Base-by-base conservation (phyloP, 257 asterid genomes). In the Nicotiana otophora region DNA sequence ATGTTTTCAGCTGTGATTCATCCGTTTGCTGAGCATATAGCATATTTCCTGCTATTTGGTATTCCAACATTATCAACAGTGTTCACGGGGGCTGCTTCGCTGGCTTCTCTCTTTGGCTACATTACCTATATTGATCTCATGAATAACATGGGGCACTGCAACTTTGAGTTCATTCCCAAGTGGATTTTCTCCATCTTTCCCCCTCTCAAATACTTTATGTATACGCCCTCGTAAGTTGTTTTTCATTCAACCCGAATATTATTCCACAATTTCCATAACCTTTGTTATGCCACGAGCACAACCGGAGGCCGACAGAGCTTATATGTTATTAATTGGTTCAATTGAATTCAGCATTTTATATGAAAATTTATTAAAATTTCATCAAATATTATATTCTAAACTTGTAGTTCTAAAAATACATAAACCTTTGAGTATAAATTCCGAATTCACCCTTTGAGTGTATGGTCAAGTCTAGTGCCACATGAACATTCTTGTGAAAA, bases 11-110 rank as follows among this genome's bases (percentile, higher is more conserved):
- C 98, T 36, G 98, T 95, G 66, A 86, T 92, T 55, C 98, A 95
- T 89, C 98, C 98, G 39, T 95, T 95, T 67, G 98, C 93, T 58
- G 98, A 95, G 90, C 98, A 92, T 80, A 86, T 93, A 70, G 89
- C 95, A 9, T 95, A 95, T 75, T 95, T 88, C 81, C 0, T 33
- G 33, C 93, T 95, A 1, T 95, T 95, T 20, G 92, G 97, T 0
- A 91, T 92, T 20, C 98, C 98, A 3, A 4, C 87, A 81, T 83
- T 86, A 0, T 74, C 95, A 8, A 86, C 97, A 1, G 23, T 90
- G 77, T 70, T 60, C 48, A 86, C 89, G 0, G 80, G 86, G 83
- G 92, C 79, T n/a, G 83, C 78, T 42, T 81, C 80, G 9, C 16
- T 81, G 19, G 28, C 31, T 65, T 67, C 84, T 39, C 10, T 81